Evolutionary conservation across 352 stramenopile genomes (phyloP), one percentile per base, ranked within the genome.

Genomic region (Globisporangium irregulare): DNA sequence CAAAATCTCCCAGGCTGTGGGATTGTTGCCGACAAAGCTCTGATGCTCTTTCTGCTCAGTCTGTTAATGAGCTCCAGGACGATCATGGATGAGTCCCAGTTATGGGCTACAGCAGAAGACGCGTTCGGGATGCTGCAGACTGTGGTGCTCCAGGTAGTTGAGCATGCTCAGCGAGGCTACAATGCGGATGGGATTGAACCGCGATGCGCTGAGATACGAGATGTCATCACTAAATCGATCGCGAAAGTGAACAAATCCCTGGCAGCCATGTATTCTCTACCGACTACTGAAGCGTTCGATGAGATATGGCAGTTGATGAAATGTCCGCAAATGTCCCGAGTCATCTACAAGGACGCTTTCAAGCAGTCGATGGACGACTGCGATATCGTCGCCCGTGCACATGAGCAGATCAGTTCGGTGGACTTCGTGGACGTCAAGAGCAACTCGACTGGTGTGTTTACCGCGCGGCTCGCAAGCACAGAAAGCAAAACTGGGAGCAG

Each of bases 21-120:
- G 10, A 71, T 66, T 10, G 50, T 89, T 9, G 79, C 81, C 27
- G 56, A 72, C 0, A 90, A 87, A 32, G 57, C 73, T 20, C 71
- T 81, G 53, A 46, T 83, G 9, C 10, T 43, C 29, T 80, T 88
- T 3, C 43, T 80, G 38, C n/a, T 81, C 22, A 38, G 18, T 38
- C 59, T 67, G 29, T 3, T 71, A 5, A 54, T 65, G 41, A 50
- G 41, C 41, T 50, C 41, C 20, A 20, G 41, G 3, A n/a, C 5
- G 41, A n/a, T n/a, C 15, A 14, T n/a, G 15, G 41, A 50, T 50
- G 41, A 50, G 4, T n/a, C 15, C 4, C 15, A 61, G 7, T 66
- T 75, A 22, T 75, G 56, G 27, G 27, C 41, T n/a, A n/a, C 25
- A 1, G 38, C 36, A 4, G 70, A 75, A 22, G 62, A 68, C 14